phyloP scores from a whole-genome alignment of 139 green algal species.

The Chloropicon primus region DNA sequence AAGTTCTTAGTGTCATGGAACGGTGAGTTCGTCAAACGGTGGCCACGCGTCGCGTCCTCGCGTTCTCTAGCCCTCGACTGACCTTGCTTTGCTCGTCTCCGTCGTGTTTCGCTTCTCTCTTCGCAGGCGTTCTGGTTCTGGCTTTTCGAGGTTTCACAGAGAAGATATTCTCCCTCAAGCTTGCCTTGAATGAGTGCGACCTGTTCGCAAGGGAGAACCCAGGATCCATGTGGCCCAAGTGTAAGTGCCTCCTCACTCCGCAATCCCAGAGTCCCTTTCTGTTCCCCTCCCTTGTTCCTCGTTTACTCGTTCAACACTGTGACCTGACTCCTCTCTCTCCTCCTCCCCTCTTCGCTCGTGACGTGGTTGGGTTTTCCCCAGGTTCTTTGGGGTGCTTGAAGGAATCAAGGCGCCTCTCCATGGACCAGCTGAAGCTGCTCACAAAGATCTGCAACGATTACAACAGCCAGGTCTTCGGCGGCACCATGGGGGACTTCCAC shows the following conservation, averaged over 20 bases:
- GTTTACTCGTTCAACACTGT: no score
- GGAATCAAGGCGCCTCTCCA: neutral
- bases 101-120: no score
- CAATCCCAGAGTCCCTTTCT: no score
- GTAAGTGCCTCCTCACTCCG: no score
- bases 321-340: no score
- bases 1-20: neutral
- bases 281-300: no score
- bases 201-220: neutral
- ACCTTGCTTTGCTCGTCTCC: no score
- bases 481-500: neutral
- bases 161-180: neutral
- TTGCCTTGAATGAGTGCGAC: neutral
- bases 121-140: neutral
- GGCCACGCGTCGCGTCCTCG: no score
- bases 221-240: neutral
- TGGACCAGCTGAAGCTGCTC: neutral
- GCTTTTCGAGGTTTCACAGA: neutral
- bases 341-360: no score
- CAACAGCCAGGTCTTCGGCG: neutral
- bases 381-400: neutral
- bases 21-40: no score
- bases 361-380: no score
- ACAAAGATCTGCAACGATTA: neutral
- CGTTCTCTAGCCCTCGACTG: no score